Evolutionary conservation across 2,329 filamentous ascomycete species (phyloP).

Genomic region (Cladosporium sp.): DNA sequence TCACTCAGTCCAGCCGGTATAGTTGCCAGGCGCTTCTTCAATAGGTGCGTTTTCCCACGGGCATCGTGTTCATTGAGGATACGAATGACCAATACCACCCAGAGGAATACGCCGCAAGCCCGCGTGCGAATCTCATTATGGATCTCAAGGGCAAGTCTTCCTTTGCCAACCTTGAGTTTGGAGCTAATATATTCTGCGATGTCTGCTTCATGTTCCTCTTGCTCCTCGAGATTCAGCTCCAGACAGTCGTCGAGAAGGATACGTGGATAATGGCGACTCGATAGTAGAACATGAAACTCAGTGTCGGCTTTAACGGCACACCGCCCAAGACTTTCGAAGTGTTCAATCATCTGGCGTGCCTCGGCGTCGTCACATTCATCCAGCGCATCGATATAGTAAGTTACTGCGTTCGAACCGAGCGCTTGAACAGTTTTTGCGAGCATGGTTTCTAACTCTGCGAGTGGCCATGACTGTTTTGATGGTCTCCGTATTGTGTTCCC

Average conservation of each 20-base stretch:
- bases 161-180: constrained; percentile 33
- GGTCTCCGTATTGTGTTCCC: constrained; percentile 41
- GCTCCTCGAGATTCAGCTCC: constrained; percentile 38
- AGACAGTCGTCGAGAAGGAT: constrained; percentile 38
- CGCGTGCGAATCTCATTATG: constrained; percentile 36
- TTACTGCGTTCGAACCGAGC: constrained; percentile 30
- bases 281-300: constrained; percentile 39
- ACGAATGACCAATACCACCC: constrained; percentile 47
- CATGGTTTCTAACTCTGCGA: background rate
- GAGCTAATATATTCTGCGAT: constrained; percentile 44
- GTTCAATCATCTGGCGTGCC: constrained; percentile 40
- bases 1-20: constrained; percentile 46
- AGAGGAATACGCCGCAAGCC: constrained; percentile 48
- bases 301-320: constrained; percentile 43
- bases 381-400: constrained; percentile 47
- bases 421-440: background rate
- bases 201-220: constrained; percentile 38
- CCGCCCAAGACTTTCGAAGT: constrained; percentile 37
- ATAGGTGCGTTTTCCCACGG: constrained; percentile 30
- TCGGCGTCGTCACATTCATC: constrained; percentile 47
- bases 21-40: constrained; percentile 40
- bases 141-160: constrained; percentile 39
- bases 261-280: constrained; percentile 48
- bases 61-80: constrained; percentile 48
- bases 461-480: background rate